A percentile compares a stretch with the other conserved stretches of the same genome.
Conservation (phyloP, 148 eudicot species). For the Amaranthus hypochondriacus region DNA sequence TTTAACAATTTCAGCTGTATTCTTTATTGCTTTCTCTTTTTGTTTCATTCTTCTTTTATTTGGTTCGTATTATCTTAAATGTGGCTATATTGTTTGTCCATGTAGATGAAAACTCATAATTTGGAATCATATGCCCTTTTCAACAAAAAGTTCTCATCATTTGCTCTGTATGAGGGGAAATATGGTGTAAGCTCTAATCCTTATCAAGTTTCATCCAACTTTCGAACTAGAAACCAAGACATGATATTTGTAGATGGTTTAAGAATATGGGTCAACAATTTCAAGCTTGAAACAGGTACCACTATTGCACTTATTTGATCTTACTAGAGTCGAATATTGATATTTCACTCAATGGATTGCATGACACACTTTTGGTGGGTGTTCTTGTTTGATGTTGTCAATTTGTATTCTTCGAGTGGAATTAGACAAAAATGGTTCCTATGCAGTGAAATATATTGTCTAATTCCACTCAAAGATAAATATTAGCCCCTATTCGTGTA, state of each 20-base stretch:
- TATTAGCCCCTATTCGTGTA: too few relatives aligned
- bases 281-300: conserved; percentile 51
- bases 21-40: background rate
- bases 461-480: too few relatives aligned
- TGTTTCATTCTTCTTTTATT: background rate
- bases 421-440: too few relatives aligned
- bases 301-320: background rate
- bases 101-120: conserved; percentile 68
- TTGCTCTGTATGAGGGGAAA: conserved; percentile 80
- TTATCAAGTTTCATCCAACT: conserved; percentile 66
- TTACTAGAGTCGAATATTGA: background rate
- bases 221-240: conserved; percentile 48
- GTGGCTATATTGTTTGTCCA: background rate
- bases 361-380: background rate
- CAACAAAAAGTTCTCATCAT: conserved; percentile 66
- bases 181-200: conserved; percentile 45
- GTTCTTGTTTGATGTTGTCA: background rate
- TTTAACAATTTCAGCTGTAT: background rate
- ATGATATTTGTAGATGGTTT: conserved; percentile 42
- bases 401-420: too few relatives aligned
- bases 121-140: conserved; percentile 51
- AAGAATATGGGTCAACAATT: conserved; percentile 51
- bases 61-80: background rate
- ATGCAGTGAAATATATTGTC: too few relatives aligned
- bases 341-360: background rate